These are phyloP conservation scores for Nevesoporus exiguus DNA, from an alignment of 768 basidiomycete species.

Conservation along the genomic window DNA sequence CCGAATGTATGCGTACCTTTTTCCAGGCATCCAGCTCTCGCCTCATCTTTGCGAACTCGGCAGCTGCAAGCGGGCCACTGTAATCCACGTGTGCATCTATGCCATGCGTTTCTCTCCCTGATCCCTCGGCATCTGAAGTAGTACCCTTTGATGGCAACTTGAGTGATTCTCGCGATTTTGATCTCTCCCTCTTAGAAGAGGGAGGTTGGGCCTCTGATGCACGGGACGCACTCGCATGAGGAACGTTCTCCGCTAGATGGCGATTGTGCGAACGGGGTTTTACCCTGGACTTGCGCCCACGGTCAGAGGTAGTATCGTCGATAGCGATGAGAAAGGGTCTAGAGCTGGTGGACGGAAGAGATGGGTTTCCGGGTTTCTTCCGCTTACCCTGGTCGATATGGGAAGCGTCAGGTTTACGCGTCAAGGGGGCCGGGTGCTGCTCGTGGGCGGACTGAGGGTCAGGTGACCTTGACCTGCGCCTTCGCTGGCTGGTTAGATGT, in stretches of 20 bases:
- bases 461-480: slow-evolving; percentile 36
- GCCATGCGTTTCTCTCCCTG: slow-evolving; percentile 20
- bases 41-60: slow-evolving; percentile 53
- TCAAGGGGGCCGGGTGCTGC: slow-evolving; percentile 2
- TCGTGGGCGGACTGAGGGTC: slow-evolving; percentile 25
- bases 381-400: slow-evolving; percentile 28
- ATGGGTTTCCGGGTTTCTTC: slow-evolving; percentile 25
- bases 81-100: slow-evolving; percentile 20
- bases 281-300: slow-evolving; percentile 31
- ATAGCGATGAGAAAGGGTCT: slow-evolving; percentile 28
- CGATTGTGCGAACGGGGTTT: slow-evolving; percentile 29
- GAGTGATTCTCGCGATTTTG: slow-evolving; percentile 35
- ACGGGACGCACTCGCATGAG: slow-evolving; percentile 10
- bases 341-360: slow-evolving; percentile 15
- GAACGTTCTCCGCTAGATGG: slow-evolving; percentile 17
- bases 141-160: slow-evolving; percentile 21
- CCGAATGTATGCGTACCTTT: slow-evolving; percentile 31
- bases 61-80: slow-evolving; percentile 37
- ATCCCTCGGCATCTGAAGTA: slow-evolving; percentile 29
- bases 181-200: slow-evolving; percentile 31
- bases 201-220: neutral
- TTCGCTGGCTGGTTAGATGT: slow-evolving; percentile 19
- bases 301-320: slow-evolving; percentile 29
- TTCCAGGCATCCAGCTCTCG: slow-evolving; percentile 56
- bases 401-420: slow-evolving; percentile 20